A percentile compares a stretch with the other conserved stretches of the same genome.
These are phyloP conservation scores for Fusarium verrucosum DNA, from an alignment of 2,329 filamentous ascomycete genomes.

Conservation along the genomic window DNA sequence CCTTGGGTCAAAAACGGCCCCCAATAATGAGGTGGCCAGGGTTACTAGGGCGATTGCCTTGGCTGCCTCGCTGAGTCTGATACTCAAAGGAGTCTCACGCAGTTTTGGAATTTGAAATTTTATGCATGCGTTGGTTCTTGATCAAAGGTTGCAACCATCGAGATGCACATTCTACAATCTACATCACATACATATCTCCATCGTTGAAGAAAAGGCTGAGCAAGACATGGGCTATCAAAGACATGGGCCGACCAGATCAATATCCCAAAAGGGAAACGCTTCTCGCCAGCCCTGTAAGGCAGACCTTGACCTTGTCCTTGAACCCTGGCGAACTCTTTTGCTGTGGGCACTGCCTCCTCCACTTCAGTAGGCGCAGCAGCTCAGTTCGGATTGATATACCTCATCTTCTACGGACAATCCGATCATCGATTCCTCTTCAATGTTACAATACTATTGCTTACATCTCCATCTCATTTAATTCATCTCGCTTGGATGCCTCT, in stretches of 20 bases:
- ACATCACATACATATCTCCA: not conserved
- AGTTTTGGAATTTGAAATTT: not conserved
- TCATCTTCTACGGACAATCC: conserved; percentile 1
- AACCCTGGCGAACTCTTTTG: not conserved
- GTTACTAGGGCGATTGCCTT: conserved; percentile 14
- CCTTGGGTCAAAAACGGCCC: conserved; percentile 25
- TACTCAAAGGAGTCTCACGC: not conserved
- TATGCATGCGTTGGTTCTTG: not conserved
- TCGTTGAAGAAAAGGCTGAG: conserved; percentile 15
- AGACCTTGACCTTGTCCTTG: conserved; percentile 9
- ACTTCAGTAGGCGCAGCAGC: conserved; percentile 25
- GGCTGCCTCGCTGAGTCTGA: conserved; percentile 26
- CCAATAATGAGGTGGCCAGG: conserved; percentile 21
- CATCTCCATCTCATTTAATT: not conserved
- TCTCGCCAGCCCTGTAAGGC: conserved; percentile 36
- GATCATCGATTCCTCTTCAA: not conserved
- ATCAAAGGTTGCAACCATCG: not conserved
- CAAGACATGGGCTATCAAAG: not conserved
- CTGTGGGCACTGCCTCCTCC: conserved; percentile 26
- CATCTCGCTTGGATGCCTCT: conserved; percentile 22
- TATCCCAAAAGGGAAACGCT: conserved; percentile 11
- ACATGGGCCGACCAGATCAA: not conserved
- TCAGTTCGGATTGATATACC: conserved; percentile 7
- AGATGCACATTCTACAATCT: no score
- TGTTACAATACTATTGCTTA: not conserved